phyloP scores from a whole-genome alignment of 2,329 filamentous ascomycete genomes.

The Myriosclerotinia curreyana region DNA sequence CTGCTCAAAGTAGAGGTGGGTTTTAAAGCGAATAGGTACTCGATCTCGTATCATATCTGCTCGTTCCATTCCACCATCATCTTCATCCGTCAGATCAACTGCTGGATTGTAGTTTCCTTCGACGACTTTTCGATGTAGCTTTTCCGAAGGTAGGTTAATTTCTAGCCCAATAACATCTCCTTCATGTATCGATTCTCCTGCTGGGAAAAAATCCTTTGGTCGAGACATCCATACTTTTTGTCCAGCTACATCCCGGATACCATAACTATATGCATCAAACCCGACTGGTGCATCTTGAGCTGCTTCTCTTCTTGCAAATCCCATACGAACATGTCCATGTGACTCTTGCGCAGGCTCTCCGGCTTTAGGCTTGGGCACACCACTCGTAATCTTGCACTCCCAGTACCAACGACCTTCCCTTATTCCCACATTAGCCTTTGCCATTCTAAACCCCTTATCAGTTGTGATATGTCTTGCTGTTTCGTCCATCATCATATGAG shows the following conservation, averaged over 20 bases:
- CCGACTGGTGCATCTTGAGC: slow-evolving; percentile 80
- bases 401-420: slow-evolving; percentile 91
- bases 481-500: slow-evolving; percentile 78
- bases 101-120: slow-evolving; percentile 84
- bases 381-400: slow-evolving; percentile 85
- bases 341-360: slow-evolving; percentile 30
- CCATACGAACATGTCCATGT: slow-evolving; percentile 70
- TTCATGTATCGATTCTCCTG: slow-evolving; percentile 75
- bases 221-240: slow-evolving; percentile 93
- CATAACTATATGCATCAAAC: slow-evolving; percentile 91
- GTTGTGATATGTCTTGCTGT: slow-evolving; percentile 77
- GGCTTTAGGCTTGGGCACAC: slow-evolving; percentile 51
- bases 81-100: slow-evolving; percentile 62
- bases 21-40: slow-evolving; percentile 90
- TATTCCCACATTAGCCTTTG: slow-evolving; percentile 84
- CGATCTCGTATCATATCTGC: slow-evolving; percentile 90
- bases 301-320: slow-evolving; percentile 79
- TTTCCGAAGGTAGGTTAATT: slow-evolving; percentile 82
- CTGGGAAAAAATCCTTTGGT: slow-evolving; percentile 82
- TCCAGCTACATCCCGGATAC: slow-evolving; percentile 81
- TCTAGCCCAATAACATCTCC: slow-evolving; percentile 94
- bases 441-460: slow-evolving; percentile 88
- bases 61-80: slow-evolving; percentile 51
- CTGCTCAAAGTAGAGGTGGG: slow-evolving; percentile 89
- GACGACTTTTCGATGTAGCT: slow-evolving; percentile 83